Percentiles rank a stretch among this genome's conserved stretches.
These are phyloP conservation scores for Dothideomycetes sp. DNA, from an alignment of 2,329 filamentous ascomycete species.

Conservation along the genomic window DNA sequence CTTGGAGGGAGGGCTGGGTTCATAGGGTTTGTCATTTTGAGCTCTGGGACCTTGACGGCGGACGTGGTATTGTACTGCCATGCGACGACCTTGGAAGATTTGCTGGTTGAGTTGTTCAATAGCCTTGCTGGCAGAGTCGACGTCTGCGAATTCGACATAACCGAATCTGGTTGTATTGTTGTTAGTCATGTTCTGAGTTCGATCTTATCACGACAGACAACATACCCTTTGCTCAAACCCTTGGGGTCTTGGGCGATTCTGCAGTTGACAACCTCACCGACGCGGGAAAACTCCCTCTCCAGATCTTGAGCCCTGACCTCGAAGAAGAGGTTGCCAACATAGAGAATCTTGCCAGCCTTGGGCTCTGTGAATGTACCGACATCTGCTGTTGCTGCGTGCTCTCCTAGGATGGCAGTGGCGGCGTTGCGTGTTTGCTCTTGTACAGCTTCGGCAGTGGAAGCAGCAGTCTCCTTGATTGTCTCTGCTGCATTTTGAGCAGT, in stretches of 20 bases:
- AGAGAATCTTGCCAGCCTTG: slow-evolving; percentile 39
- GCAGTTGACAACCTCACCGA: slow-evolving; percentile 43
- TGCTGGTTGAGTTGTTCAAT: slow-evolving; percentile 48
- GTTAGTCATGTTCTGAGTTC: neutral
- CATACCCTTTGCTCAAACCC: slow-evolving; percentile 60
- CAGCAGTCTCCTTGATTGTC: slow-evolving; percentile 7
- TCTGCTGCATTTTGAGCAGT: slow-evolving; percentile 12
- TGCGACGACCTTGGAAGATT: slow-evolving; percentile 51
- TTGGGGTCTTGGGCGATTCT: slow-evolving; percentile 49
- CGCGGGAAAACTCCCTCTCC: slow-evolving; percentile 46
- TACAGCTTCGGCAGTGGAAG: slow-evolving; percentile 13
- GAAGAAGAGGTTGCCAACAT: slow-evolving; percentile 60
- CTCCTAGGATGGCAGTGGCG: slow-evolving; percentile 4
- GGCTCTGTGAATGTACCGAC: slow-evolving; percentile 11
- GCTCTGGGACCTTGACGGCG: slow-evolving; percentile 12
- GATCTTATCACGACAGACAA: neutral
- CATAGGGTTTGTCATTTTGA: neutral
- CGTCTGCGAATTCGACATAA: slow-evolving; percentile 49
- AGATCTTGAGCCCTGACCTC: slow-evolving; percentile 54
- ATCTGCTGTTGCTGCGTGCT: slow-evolving; percentile 14
- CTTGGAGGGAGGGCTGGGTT: slow-evolving; percentile 41
- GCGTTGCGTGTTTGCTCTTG: slow-evolving; percentile 10
- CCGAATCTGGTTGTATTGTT: slow-evolving; percentile 44
- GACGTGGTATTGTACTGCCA: slow-evolving; percentile 50
- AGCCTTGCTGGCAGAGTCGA: slow-evolving; percentile 44